Base-by-base conservation (phyloP, 2,329 filamentous ascomycete genomes). In the Trichocomaceae sp. region DNA sequence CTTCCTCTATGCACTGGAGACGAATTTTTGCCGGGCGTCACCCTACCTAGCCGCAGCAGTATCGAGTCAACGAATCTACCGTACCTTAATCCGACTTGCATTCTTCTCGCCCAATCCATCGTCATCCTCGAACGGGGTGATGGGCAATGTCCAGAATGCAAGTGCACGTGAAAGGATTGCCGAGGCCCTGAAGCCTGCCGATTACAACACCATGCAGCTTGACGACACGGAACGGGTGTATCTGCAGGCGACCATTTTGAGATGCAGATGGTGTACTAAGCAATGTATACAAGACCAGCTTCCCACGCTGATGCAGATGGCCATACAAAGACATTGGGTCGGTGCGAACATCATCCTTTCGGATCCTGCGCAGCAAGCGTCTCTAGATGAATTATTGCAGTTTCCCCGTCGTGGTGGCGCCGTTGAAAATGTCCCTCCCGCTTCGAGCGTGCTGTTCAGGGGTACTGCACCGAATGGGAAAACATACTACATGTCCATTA, bases 1-100 rank as follows among this genome's bases (percentile, higher is more conserved):
- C 46, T 81, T 81, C 57, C 65, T 77, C n/a, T 63, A 72, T 26
- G 72, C 74, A 5, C 61, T 75, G 22, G 77, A 79, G 58, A 59
- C 76, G 31, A 73, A 76, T 37, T 62, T 79, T 1, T 68, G 75
- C 2, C 66, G 66, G 15, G 68, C 70, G 5, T 80, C 78, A 0
- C 66, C 64, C 0, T 57, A 64, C 10, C 61, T 81, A 9, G 70
- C 69, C 9, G 61, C 62, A 0, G 68, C 66, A 2, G 58, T 78
- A 10, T 75, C 74, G 0, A 67, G 67, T 9, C 70, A 73, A 45
- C 63, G 67, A 2, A 66, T 77, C 4, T 77, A 75, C 49, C 62
- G 65, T 2, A 62, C 68, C 1, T 61, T 77, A 33, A 69, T 75
- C 6, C 58, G 73, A 12, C 62, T 73, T 35, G 71, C 72, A 0